Evolutionary conservation across 306 rosid genomes (phyloP).

Genomic region (Lathyrus oleraceus): DNA sequence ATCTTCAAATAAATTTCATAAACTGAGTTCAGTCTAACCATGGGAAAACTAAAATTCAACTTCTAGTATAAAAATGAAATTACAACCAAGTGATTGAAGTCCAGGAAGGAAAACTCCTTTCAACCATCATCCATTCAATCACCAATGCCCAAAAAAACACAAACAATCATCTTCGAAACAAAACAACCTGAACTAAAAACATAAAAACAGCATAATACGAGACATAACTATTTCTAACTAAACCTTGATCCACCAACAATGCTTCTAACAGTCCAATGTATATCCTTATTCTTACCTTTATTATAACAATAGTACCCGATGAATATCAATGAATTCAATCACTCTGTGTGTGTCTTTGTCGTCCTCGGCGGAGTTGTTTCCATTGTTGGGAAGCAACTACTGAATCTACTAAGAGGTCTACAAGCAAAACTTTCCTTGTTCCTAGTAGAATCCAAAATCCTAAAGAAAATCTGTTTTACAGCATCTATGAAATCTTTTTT

Average conservation of each 20-base stretch:
- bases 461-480: conserved; percentile 61
- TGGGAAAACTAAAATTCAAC: conserved; percentile 5
- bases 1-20: not conserved
- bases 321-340: not conserved
- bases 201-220: not conserved
- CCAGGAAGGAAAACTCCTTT: conserved; percentile 35
- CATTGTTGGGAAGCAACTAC: conserved; percentile 57
- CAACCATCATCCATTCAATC: conserved; percentile 44
- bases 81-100: conserved; percentile 41
- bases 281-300: not conserved
- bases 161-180: conserved; percentile 12
- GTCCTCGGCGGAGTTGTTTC: conserved; percentile 26
- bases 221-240: not conserved
- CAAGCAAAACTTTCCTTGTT: conserved; percentile 34
- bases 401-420: conserved; percentile 56
- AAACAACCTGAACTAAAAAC: not conserved
- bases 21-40: conserved; percentile 12
- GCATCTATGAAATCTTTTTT: conserved; percentile 53
- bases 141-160: conserved; percentile 25
- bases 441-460: conserved; percentile 56
- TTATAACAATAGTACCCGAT: not conserved
- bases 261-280: not conserved
- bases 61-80: not conserved
- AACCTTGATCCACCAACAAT: conserved; percentile 3
- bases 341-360: conserved; percentile 15